Evolutionary conservation across 192 early-diverging fungal species (phyloP).

Genomic region (Radiomyces spectabilis): DNA sequence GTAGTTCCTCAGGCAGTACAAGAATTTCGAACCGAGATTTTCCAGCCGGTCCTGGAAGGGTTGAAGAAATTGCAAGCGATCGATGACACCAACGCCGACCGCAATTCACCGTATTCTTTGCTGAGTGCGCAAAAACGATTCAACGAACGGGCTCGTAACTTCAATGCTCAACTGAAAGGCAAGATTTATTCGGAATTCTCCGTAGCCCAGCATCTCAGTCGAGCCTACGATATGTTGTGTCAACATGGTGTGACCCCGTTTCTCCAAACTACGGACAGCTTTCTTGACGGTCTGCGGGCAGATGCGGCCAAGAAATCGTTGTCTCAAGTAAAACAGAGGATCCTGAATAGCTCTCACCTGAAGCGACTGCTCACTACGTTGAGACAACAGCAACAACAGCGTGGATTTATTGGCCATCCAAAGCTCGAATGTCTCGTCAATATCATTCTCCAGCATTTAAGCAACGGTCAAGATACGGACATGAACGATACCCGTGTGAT

Average conservation of each 20-base stretch:
- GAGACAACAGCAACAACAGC: conserved; percentile 22
- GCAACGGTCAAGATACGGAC: conserved; percentile 26
- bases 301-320: no score
- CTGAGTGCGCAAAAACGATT: conserved; percentile 24
- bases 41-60: conserved; percentile 17
- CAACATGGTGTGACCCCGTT: conserved; percentile 43
- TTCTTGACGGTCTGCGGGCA: conserved; percentile 7
- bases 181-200: conserved; percentile 11
- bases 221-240: conserved; percentile 36
- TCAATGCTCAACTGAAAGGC: conserved; percentile 8
- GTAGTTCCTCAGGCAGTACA: conserved; percentile 3
- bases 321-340: conserved; percentile 21
- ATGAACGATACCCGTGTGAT: conserved; percentile 48
- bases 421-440: conserved; percentile 66
- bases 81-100: conserved; percentile 21
- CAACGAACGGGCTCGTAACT: conserved; percentile 2
- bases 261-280: conserved; percentile 28
- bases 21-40: neutral
- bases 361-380: conserved; percentile 31
- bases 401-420: conserved; percentile 64
- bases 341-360: conserved; percentile 31
- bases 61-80: conserved; percentile 20
- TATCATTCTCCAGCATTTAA: conserved; percentile 65
- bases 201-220: conserved; percentile 21
- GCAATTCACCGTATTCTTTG: conserved; percentile 32